Evolutionary conservation across 148 eudicot species (phyloP).

Genomic region (Diospyros lotus): DNA sequence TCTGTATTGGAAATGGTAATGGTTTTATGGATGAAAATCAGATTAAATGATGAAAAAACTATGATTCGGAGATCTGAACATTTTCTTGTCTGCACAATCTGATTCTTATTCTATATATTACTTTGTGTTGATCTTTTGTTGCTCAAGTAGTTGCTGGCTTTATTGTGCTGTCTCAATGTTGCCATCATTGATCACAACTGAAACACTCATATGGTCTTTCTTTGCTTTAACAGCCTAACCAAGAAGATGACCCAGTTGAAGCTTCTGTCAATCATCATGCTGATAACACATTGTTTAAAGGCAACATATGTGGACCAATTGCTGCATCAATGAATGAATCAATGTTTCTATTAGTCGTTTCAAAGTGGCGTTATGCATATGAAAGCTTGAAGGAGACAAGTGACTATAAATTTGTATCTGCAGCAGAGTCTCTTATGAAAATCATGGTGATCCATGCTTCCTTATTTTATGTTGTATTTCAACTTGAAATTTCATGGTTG

Average conservation of each 20-base stretch:
- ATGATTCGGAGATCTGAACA: not conserved
- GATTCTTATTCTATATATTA: not conserved
- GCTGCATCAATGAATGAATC: conserved; percentile 83
- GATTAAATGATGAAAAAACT: not conserved
- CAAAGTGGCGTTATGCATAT: conserved; percentile 83
- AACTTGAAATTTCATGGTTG: not conserved
- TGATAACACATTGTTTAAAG: conserved; percentile 59
- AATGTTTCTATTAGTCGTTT: conserved; percentile 72
- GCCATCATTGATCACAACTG: not conserved
- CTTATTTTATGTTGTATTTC: conserved; percentile 4
- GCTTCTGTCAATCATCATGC: conserved; percentile 31
- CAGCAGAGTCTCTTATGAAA: conserved; percentile 87
- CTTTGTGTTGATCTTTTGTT: not conserved
- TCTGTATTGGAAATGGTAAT: not conserved
- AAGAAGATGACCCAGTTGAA: conserved; percentile 32
- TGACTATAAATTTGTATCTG: conserved; percentile 74
- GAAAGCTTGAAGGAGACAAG: conserved; percentile 89
- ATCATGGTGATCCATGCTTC: conserved; percentile 52
- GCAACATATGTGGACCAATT: conserved; percentile 80
- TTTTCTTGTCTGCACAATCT: not conserved
- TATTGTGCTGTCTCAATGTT: not conserved
- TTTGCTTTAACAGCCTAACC: conserved; percentile 40
- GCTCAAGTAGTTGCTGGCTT: not conserved
- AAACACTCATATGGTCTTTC: conserved; percentile 8
- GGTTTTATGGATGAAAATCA: not conserved